Percentiles rank a stretch among this genome's conserved stretches.
Evolutionary conservation across 495 filamentous ascomycete species (phyloP).

Genomic region (Lophium mytilinum): DNA sequence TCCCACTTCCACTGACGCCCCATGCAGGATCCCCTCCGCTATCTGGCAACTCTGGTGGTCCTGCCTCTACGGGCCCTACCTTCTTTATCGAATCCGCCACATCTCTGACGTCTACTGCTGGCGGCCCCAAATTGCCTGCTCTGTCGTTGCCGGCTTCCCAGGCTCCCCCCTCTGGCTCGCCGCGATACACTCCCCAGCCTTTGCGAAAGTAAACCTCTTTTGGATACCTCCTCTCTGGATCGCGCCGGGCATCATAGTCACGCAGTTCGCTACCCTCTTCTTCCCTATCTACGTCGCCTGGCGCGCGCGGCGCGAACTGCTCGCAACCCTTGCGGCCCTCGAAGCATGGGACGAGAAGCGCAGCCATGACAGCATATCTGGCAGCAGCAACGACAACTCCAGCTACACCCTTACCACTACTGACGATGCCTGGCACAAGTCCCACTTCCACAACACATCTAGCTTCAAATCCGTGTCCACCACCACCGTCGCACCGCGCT

Average conservation of each 20-base stretch:
- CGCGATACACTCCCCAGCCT: slow-evolving; percentile 48
- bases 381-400: slow-evolving; percentile 29
- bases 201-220: slow-evolving; percentile 47
- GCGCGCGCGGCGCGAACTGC: no score
- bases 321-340: slow-evolving; percentile 39
- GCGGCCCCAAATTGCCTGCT: slow-evolving; percentile 56
- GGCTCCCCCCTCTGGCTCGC: slow-evolving; percentile 61
- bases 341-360: slow-evolving; percentile 32
- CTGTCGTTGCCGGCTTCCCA: slow-evolving; percentile 52
- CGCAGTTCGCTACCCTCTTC: slow-evolving; percentile 3
- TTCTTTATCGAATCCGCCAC: slow-evolving; percentile 39
- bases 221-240: slow-evolving; percentile 53
- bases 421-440: slow-evolving; percentile 24
- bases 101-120: slow-evolving; percentile 61
- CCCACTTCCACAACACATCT: no score
- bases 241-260: slow-evolving; percentile 32
- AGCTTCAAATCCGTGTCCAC: no score
- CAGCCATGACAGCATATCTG: slow-evolving; percentile 17
- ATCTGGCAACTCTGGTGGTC: slow-evolving; percentile 59
- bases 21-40: no score
- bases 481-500: no score
- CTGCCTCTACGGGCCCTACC: slow-evolving; percentile 46
- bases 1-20: no score
- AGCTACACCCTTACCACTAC: no score
- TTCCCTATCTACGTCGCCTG: not conserved